These are phyloP conservation scores for Cymbopogon flexuosus DNA, from an alignment of 202 grass and related monocot genomes.

Conservation along the genomic window DNA sequence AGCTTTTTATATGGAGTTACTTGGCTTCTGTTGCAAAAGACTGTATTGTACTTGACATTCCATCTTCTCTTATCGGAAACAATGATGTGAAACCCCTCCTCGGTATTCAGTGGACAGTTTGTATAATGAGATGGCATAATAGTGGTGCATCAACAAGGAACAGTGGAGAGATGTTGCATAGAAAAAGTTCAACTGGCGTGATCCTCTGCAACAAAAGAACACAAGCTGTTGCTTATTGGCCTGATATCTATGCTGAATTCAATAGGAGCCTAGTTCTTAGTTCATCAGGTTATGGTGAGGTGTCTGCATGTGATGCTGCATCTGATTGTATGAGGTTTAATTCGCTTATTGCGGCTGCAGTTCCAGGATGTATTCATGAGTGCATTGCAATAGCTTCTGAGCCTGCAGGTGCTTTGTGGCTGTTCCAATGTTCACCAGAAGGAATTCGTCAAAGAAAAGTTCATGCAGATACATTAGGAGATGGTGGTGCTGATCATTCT, in stretches of 20 bases:
- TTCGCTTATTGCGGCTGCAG: constrained; percentile 60
- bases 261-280: constrained; percentile 44
- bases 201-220: constrained; percentile 68
- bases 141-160: constrained; percentile 30
- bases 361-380: constrained; percentile 43
- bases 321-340: constrained; percentile 49
- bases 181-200: constrained; percentile 54
- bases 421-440: constrained; percentile 61
- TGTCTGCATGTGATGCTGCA: constrained; percentile 30
- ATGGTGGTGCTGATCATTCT: constrained; percentile 36
- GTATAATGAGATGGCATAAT: constrained; percentile 55
- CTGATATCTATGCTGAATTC: constrained; percentile 65
- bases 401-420: constrained; percentile 46
- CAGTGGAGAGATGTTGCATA: constrained; percentile 35
- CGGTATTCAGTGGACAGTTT: constrained; percentile 62
- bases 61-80: constrained; percentile 49
- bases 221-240: constrained; percentile 72
- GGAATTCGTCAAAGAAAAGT: constrained; percentile 49
- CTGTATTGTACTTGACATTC: constrained; percentile 66
- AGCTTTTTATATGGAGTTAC: constrained; percentile 91
- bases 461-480: constrained; percentile 33
- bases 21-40: constrained; percentile 60
- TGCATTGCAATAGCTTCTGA: constrained; percentile 72
- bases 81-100: constrained; percentile 24
- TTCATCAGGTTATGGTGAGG: constrained; percentile 14